Evolutionary conservation across 306 rosid species (phyloP), one percentile per base, ranked within the genome.

Genomic region (Trifolium dubium): DNA sequence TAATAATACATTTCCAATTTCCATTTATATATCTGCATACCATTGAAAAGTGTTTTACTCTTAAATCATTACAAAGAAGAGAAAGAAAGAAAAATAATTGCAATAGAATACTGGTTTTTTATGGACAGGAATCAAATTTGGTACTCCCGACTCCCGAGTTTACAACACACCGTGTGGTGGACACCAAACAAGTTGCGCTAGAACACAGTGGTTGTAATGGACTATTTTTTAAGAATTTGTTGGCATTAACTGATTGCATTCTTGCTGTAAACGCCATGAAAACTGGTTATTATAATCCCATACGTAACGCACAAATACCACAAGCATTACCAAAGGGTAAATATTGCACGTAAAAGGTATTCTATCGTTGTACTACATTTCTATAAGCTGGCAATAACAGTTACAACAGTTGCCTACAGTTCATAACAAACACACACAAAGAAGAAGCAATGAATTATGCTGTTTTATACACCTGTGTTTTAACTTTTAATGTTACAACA

Each of bases 401-500:
- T 64, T 32, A 53, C 23, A 71, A 53, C 23, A 71, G 60, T 44
- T 56, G 51, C 34, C 17, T 30, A 5, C 17, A 58, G 43, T 15
- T 72, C 29, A 61, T 56, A 35, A 47, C 32, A 77, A 19, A 60
- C 46, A 13, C 40, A 23, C 60, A 84, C 76, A 60, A 64, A 75
- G 32, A 44, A 23, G 23, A 78, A 81, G 85, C 77, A 77, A 83
- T 88, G 86, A 88, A 83, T 79, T 79, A 83, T 72, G 81, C 86
- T 81, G 85, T 83, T 64, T 81, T 83, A 34, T 86, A 84, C 88
- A 82, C 75, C 77, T 80, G 83, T 74, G 77, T 76, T 84, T 56
- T 69, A 77, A 83, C 83, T 79, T 84, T 56, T 69, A 77, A 86
- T 84, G 89, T 83, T 88, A 83, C 96, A 89, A 89, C 87, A 88